Base-by-base conservation (phyloP, 1,284 basidiomycete genomes). In the Porogramme epimiltina region DNA sequence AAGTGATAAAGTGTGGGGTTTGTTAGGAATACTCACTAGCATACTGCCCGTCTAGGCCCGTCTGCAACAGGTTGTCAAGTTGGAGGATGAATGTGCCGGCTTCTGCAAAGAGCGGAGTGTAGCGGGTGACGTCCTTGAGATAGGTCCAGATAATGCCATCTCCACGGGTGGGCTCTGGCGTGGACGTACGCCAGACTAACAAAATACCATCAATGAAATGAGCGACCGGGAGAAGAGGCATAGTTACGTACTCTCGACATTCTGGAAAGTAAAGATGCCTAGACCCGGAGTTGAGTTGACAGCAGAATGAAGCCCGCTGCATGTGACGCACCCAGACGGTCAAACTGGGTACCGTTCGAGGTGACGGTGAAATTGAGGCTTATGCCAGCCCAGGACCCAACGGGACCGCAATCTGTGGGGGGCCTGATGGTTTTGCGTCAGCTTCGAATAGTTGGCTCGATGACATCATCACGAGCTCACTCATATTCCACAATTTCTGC, bases 91-190 rank as follows among this genome's bases (percentile, higher is more conserved):
- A 84, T 0, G 78, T 78, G 13, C 88, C 87, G 0, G 80, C 69
- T 53, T 82, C 76, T 1, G 80, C 73, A 63, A 90, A 91, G 25
- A 90, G 74, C 2, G 86, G 87, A 4, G 77, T 80, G 56, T 85
- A 91, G 33, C 81, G 80, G 10, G 87, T 87, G 23, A 85, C 86
- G 59, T 91, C 89, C 63, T 91, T 91, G 61, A 81, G 67, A 60
- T 87, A 84, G 0, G 87, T 89, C 89, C 88, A 91, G 45, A 89
- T 82, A 55, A 91, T 89, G 3, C 89, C 89, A 45, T 81, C 76
- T 1, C 77, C 80, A 13, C 62, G 54, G 0, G 83, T 86, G 1
- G 89, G 89, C 63, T 91, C 89, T 0, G 89, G 85, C 15, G 89
- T 91, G 0, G 87, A 89, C 19, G 86, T 90, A 33, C 89, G 76